Percentiles rank a stretch among this genome's conserved stretches.
Conservation (phyloP, 805 yeast genomes). For the Candida maltosa region DNA sequence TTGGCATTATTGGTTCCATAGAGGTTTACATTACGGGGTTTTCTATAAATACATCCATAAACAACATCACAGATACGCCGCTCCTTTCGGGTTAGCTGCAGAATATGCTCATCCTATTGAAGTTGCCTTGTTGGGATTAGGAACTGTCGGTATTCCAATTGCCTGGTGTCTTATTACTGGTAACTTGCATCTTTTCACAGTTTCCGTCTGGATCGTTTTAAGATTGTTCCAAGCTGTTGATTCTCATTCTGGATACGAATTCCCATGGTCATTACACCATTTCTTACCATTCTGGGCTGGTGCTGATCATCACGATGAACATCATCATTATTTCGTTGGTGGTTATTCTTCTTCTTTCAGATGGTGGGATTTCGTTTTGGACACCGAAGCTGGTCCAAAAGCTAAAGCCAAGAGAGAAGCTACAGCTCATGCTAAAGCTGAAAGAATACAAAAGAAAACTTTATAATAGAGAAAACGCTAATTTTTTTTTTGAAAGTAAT, state of each 20-base stretch:
- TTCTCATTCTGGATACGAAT: conserved; percentile 60
- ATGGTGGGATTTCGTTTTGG: conserved; percentile 53
- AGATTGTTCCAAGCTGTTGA: conserved; percentile 60
- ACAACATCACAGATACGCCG: conserved; percentile 60
- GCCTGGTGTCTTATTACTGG: conserved; percentile 47
- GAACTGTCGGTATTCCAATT: conserved; percentile 60
- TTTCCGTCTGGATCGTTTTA: conserved; percentile 49
- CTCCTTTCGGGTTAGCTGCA: conserved; percentile 61
- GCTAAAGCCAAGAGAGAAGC: conserved; percentile 48
- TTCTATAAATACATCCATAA: conserved; percentile 58
- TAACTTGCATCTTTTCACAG: conserved; percentile 51
- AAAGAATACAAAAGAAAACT: conserved; percentile 22
- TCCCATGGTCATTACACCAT: conserved; percentile 58
- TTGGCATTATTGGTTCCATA: conserved; percentile 62
- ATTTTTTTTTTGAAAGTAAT: not conserved
- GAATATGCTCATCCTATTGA: conserved; percentile 62
- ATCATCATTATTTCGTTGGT: conserved; percentile 59
- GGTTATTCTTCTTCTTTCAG: conserved; percentile 56
- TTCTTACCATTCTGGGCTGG: conserved; percentile 66
- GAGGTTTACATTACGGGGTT: conserved; percentile 53
- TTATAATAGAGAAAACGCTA: conserved; percentile 1
- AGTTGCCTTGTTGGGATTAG: conserved; percentile 54
- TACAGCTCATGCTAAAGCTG: conserved; percentile 41
- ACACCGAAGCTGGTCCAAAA: conserved; percentile 55
- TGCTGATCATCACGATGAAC: conserved; percentile 60